These are phyloP conservation scores for Hypoxylon crocopeplum DNA, from an alignment of 495 filamentous ascomycete genomes.

Conservation along the genomic window DNA sequence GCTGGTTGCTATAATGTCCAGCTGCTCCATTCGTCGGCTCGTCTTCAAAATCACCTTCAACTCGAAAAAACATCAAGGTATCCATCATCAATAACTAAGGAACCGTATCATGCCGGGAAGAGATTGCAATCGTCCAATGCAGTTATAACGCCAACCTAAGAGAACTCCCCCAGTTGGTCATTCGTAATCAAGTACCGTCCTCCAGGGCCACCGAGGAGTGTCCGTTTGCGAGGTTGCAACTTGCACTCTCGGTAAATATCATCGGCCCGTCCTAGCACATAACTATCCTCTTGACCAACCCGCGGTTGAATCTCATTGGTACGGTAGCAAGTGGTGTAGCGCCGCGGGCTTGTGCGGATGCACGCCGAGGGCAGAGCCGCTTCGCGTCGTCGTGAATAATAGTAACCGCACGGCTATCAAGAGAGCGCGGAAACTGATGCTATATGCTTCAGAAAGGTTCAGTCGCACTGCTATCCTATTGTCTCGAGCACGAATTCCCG, in stretches of 20 bases:
- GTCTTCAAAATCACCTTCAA: slow-evolving; percentile 13
- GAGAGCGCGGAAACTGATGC: slow-evolving; percentile 37
- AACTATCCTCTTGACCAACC: slow-evolving; percentile 17
- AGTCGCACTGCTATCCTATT: slow-evolving; percentile 36
- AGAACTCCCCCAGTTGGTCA: slow-evolving; percentile 22
- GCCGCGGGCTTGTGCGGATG: slow-evolving; percentile 12
- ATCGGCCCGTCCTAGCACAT: slow-evolving; percentile 11
- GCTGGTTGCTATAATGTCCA: neutral
- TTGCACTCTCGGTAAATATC: slow-evolving; percentile 12
- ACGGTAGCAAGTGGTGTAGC: slow-evolving; percentile 11
- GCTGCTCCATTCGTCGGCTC: slow-evolving; percentile 13
- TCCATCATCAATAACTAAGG: slow-evolving; percentile 40
- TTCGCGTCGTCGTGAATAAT: slow-evolving; percentile 22
- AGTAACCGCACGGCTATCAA: slow-evolving; percentile 26
- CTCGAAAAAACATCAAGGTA: slow-evolving; percentile 29
- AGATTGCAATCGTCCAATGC: slow-evolving; percentile 27
- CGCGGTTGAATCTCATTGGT: slow-evolving; percentile 11
- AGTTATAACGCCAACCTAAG: slow-evolving; percentile 31
- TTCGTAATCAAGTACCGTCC: slow-evolving; percentile 10
- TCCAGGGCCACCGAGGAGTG: slow-evolving; percentile 6
- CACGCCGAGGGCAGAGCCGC: slow-evolving; percentile 12
- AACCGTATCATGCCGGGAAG: slow-evolving; percentile 37
- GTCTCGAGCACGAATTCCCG: slow-evolving; percentile 9
- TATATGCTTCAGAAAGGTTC: slow-evolving; percentile 48
- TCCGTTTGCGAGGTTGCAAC: slow-evolving; percentile 15